Conservation (phyloP, 441 rosid species). For the Populus hybrid region DNA sequence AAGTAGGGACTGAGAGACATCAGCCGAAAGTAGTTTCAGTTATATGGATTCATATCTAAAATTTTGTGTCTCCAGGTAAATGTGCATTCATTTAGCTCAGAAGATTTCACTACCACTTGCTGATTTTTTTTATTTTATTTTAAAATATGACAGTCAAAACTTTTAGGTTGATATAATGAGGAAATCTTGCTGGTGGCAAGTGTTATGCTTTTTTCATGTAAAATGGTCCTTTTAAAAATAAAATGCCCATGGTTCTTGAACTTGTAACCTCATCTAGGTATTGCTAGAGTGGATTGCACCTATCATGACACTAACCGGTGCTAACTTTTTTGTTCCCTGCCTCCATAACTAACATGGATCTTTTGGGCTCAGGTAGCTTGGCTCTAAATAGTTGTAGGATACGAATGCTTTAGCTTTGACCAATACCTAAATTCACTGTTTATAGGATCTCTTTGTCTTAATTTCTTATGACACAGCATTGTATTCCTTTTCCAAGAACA, state of each 20-base stretch:
- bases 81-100: neutral
- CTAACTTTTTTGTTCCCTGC: neutral
- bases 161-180: no score
- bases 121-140: neutral
- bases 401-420: neutral
- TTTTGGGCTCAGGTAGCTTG: neutral
- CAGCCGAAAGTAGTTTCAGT: neutral
- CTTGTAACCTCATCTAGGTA: neutral
- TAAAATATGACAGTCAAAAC: neutral
- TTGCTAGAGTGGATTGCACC: neutral
- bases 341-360: neutral
- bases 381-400: neutral
- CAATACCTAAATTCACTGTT: neutral
- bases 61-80: neutral
- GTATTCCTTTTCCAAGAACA: neutral
- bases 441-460: neutral
- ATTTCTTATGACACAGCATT: neutral
- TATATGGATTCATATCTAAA: neutral
- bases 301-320: neutral
- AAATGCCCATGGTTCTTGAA: neutral
- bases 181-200: no score
- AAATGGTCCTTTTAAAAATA: no score
- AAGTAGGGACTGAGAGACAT: neutral
- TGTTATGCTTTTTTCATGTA: no score
- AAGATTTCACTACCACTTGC: neutral